Evolutionary conservation across 2,329 filamentous ascomycete species (phyloP), one percentile per base, ranked within the genome.

Genomic region (Colletotrichum tropicale): DNA sequence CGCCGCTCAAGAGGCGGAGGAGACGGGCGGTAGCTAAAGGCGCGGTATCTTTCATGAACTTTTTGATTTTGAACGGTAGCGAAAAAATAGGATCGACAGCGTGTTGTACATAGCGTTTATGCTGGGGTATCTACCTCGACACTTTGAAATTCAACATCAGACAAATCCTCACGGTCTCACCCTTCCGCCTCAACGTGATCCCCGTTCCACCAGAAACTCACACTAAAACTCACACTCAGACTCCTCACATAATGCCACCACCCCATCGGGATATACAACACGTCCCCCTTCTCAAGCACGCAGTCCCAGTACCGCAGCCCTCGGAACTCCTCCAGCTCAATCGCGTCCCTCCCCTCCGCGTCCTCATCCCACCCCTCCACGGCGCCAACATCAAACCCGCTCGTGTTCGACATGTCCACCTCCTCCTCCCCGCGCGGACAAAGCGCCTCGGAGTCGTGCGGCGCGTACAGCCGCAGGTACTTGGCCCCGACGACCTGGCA

Each of bases 161-260:
- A 10, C 24, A 61, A 68, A 62, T 32, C 10, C 38, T 32, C 36
- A n/a, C n/a, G n/a, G n/a, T n/a, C n/a, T n/a, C n/a, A 15, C 13
- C 36, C 18, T 32, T 61, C 34, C 4, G 16, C 43, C 4, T 43
- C 67, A 36, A 24, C 38, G 28, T 78, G 72, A 55, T 76, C 66
- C 30, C 77, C 77, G 21, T 94, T 94, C 94, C 95, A 99, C 97
- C 97, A 99, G 82, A 98, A 98, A 82, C 96, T 98, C 15, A 98
- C 96, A 79, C 96, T 98, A 81, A 98, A 96, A 81, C 96, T 98
- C 24, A 95, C 91, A 72, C 92, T 95, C 80, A 98, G 82, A 66
- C 95, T 95, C 75, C 94, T 89, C 5, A 98, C 95, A 84, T 98
- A 98, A 87, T 99, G 97, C 97, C 97, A 99, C 96, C 97, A 99